phyloP scores from a whole-genome alignment of 805 yeast genomes.

The Spathaspora passalidarum region DNA sequence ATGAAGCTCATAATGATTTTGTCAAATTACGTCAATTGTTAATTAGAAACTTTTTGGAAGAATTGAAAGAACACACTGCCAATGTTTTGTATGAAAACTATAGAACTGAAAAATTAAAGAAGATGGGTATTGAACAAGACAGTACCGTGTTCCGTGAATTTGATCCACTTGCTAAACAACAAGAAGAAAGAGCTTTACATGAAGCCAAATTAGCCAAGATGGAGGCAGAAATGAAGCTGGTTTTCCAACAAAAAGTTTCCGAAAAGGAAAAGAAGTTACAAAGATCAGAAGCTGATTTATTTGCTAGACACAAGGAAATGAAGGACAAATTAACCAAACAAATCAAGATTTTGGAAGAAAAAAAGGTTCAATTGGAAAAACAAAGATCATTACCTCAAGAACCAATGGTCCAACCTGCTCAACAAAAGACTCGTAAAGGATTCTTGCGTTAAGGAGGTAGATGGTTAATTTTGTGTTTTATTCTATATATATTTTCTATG shows the following conservation, averaged over 20 bases:
- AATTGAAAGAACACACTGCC: conserved; percentile 81
- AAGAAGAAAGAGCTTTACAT: conserved; percentile 89
- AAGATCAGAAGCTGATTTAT: conserved; percentile 94
- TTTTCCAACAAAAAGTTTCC: conserved; percentile 92
- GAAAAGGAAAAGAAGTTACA: conserved; percentile 97
- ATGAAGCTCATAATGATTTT: conserved; percentile 91
- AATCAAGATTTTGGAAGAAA: conserved; percentile 85
- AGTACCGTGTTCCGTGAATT: conserved; percentile 89
- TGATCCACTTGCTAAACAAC: conserved; percentile 88
- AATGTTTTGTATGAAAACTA: conserved; percentile 80
- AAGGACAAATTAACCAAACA: conserved; percentile 90
- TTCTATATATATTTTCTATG: background rate
- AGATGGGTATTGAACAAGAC: conserved; percentile 90
- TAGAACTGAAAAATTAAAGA: conserved; percentile 75
- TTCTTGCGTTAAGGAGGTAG: conserved; percentile 59
- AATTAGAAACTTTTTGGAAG: conserved; percentile 89
- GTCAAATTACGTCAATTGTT: conserved; percentile 83
- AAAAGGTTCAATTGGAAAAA: conserved; percentile 74
- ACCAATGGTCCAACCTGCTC: conserved; percentile 45
- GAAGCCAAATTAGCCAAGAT: conserved; percentile 90
- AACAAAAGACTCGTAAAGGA: conserved; percentile 68
- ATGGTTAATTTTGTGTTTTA: background rate
- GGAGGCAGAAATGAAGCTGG: conserved; percentile 95
- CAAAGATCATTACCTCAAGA: conserved; percentile 51
- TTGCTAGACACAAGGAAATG: conserved; percentile 94